Evolutionary conservation across 2,329 filamentous ascomycete genomes (phyloP), one percentile per base, ranked within the genome.

Genomic region (Hymenoscyphus salicellus): DNA sequence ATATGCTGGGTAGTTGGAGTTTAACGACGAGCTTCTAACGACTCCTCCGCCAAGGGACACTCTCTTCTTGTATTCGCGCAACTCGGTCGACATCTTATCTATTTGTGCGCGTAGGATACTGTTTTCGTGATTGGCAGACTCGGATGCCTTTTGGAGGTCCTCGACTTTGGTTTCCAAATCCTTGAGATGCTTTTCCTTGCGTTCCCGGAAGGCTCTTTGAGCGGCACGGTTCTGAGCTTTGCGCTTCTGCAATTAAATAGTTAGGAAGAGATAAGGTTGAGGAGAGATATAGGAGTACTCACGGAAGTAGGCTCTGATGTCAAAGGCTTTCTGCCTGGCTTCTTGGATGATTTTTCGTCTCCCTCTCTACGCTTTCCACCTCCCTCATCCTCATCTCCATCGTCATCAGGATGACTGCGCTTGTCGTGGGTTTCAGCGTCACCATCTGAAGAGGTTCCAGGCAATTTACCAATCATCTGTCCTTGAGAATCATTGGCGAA

Each of bases 211-310:
- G 6, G 93, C 93, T 65, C 93, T 87, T 78, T 97, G 93, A 4
- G 93, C 93, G 11, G 93, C 93, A 70, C 93, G 87, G 71, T 97
- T 97, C 75, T 97, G 93, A 10, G 95, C 95, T 80, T 99, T 99
- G 72, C 93, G 89, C 80, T 96, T 96, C 92, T 96, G 73, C 57
- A 68, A 38, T 30, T 5, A 8, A 23, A 23, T 8, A 11, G 30
- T 61, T 56, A 55, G 32, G 8, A 36, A 16, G 60, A 7, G 20
- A 20, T 23, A 26, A 41, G 20, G 3, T 38, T 30, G 3, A 38
- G 11, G 32, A 38, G 16, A 30, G 7, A 26, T 16, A 11, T 14
- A 16, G 28, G 43, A 66, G 63, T 64, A 86, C 93, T 82, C 88
- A 98, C 94, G 71, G 93, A 95, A 71, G 91, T 98, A 28, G 95